These are phyloP conservation scores for Candida tibetensis DNA, from an alignment of 805 yeast genomes.

Conservation along the genomic window DNA sequence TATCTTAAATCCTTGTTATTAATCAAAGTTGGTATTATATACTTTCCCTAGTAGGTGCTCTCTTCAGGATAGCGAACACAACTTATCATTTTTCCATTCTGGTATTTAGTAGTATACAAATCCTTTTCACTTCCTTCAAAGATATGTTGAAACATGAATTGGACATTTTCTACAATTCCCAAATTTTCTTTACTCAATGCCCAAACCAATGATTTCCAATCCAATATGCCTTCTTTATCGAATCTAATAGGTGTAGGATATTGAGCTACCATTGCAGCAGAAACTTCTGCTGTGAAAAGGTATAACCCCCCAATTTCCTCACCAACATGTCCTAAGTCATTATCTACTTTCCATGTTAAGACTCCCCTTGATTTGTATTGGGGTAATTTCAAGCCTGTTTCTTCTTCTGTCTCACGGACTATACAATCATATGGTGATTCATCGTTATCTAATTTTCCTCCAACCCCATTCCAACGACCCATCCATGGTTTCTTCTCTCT, in stretches of 20 bases:
- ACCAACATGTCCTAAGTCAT: conserved; percentile 6
- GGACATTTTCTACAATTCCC: conserved; percentile 41
- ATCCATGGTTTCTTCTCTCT: conserved; percentile 45
- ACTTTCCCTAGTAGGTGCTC: conserved; percentile 5
- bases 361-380: conserved; percentile 33
- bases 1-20: not conserved
- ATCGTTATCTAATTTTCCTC: conserved; percentile 37
- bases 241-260: conserved; percentile 28
- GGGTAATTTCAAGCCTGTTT: conserved; percentile 34
- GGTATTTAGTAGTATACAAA: conserved; percentile 26
- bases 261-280: conserved; percentile 18
- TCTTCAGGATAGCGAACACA: conserved; percentile 12
- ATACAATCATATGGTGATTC: conserved; percentile 41
- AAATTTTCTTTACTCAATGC: conserved; percentile 31
- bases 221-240: conserved; percentile 40
- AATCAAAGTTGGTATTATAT: too few relatives aligned
- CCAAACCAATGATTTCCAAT: conserved; percentile 42
- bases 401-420: conserved; percentile 40
- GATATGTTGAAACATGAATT: conserved; percentile 21
- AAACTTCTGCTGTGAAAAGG: conserved; percentile 36
- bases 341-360: conserved; percentile 30
- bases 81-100: conserved; percentile 11
- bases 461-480: conserved; percentile 50
- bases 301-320: conserved; percentile 36
- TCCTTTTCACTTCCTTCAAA: conserved; percentile 23